Percentiles rank a stretch among this genome's conserved stretches.
Conservation (phyloP, 768 basidiomycete genomes). For the Gymnopilus dilepis region DNA sequence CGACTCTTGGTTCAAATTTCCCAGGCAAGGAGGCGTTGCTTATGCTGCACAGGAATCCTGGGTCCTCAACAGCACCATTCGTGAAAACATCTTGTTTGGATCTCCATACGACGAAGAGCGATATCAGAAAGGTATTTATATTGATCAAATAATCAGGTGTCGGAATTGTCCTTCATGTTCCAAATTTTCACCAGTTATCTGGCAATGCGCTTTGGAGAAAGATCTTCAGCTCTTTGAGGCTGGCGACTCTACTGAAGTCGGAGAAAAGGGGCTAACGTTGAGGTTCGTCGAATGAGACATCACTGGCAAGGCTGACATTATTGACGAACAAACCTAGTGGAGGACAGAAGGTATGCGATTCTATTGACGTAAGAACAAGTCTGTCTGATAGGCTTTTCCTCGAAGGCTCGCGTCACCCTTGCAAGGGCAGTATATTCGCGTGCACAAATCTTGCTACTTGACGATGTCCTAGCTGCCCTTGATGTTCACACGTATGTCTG, state of each 20-base stretch:
- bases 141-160: too few species aligned
- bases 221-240: background rate
- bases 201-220: conserved; percentile 18
- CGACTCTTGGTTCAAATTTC: conserved; percentile 69
- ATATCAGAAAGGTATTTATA: conserved; percentile 59
- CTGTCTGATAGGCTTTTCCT: background rate
- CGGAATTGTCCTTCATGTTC: too few species aligned
- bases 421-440: conserved; percentile 52
- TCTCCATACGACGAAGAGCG: conserved; percentile 72
- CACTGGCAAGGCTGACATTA: too few species aligned
- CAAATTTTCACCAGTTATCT: conserved; percentile 46
- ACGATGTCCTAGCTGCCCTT: conserved; percentile 73
- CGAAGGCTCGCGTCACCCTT: conserved; percentile 52
- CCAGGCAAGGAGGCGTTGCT: conserved; percentile 67
- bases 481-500: conserved; percentile 43
- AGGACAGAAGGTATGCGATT: conserved; percentile 43
- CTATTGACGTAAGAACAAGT: too few species aligned
- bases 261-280: conserved; percentile 42
- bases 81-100: conserved; percentile 84
- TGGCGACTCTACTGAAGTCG: background rate
- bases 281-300: conserved; percentile 22
- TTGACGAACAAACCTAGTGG: too few species aligned
- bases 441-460: conserved; percentile 69
- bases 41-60: conserved; percentile 85
- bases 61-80: conserved; percentile 78